Evolutionary conservation across 345 rosid species (phyloP).

Genomic region (Aegle marmelos): DNA sequence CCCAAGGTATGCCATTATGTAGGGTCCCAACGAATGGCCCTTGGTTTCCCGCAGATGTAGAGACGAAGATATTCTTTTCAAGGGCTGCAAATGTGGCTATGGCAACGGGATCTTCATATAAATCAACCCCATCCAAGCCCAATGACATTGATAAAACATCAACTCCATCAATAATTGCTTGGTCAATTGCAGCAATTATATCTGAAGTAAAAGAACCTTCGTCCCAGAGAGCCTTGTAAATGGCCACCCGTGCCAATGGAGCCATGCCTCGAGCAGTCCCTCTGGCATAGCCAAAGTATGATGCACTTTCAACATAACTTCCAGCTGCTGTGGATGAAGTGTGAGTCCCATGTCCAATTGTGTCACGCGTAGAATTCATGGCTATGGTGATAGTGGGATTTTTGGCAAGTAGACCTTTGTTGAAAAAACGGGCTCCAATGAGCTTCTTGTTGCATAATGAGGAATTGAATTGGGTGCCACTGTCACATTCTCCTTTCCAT

Average conservation of each 20-base stretch:
- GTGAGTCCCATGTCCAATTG: constrained; percentile 56
- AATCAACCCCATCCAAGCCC: constrained; percentile 25
- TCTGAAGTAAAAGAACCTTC: constrained; percentile 35
- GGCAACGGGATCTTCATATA: constrained; percentile 50
- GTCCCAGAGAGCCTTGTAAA: constrained; percentile 49
- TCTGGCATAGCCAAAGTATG: constrained; percentile 45
- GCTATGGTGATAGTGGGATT: constrained; percentile 34
- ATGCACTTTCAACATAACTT: constrained; percentile 26
- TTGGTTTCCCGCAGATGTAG: constrained; percentile 45
- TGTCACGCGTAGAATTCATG: constrained; percentile 52
- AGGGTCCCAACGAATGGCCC: constrained; percentile 29
- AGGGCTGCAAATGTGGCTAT: constrained; percentile 50
- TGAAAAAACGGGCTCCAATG: constrained; percentile 51
- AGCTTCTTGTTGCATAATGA: constrained; percentile 53
- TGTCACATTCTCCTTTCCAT: constrained; percentile 53
- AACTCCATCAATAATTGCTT: constrained; percentile 48
- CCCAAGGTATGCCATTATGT: constrained; percentile 53
- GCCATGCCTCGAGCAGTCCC: constrained; percentile 48
- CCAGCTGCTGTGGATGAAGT: constrained; percentile 57
- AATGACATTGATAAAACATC: constrained; percentile 51
- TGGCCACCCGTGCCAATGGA: constrained; percentile 41
- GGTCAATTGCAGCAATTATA: constrained; percentile 49
- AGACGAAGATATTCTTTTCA: constrained; percentile 46
- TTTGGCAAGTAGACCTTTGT: constrained; percentile 34
- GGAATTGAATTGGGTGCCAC: constrained; percentile 42